Evolutionary conservation across 2,329 filamentous ascomycete species (phyloP).

Genomic region (Drechslerella dactyloides): DNA sequence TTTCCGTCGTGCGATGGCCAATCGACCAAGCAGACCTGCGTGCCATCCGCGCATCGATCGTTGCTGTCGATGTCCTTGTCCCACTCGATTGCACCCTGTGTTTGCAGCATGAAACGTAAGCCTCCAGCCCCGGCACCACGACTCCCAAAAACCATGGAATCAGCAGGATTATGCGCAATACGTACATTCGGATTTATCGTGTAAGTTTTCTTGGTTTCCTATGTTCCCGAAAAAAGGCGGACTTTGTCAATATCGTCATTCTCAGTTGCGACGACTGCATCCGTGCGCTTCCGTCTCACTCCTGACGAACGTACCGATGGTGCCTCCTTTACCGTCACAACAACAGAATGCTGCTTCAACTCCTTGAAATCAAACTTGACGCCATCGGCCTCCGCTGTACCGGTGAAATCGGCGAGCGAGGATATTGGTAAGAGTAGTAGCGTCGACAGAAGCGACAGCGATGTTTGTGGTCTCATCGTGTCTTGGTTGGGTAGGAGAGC

Average conservation of each 20-base stretch:
- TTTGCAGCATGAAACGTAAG: not conserved
- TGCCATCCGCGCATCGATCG: slow-evolving; percentile 71
- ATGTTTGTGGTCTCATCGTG: slow-evolving; percentile 41
- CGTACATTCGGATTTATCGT: slow-evolving; percentile 52
- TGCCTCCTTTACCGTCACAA: slow-evolving; percentile 14
- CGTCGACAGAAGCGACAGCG: slow-evolving; percentile 47
- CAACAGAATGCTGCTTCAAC: slow-evolving; percentile 46
- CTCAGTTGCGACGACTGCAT: slow-evolving; percentile 9
- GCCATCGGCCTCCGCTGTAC: slow-evolving; percentile 43
- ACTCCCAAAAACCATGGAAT: not conserved
- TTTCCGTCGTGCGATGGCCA: slow-evolving; percentile 63
- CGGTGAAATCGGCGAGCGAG: slow-evolving; percentile 51
- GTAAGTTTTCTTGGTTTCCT: slow-evolving; percentile 53
- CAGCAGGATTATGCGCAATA: not conserved
- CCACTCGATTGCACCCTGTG: slow-evolving; percentile 64
- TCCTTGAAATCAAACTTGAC: slow-evolving; percentile 52
- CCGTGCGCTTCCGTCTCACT: slow-evolving; percentile 10
- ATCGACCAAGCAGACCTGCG: slow-evolving; percentile 73
- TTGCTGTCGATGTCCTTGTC: slow-evolving; percentile 65
- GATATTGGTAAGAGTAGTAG: slow-evolving; percentile 51
- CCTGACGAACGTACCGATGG: slow-evolving; percentile 28
- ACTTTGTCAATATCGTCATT: not conserved
- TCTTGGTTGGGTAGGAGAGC: not conserved
- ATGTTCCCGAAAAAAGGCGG: slow-evolving; percentile 7
- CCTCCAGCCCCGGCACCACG: not conserved